Conservation (phyloP, 208 protist species). For the Acanthamoeba sp. region DNA sequence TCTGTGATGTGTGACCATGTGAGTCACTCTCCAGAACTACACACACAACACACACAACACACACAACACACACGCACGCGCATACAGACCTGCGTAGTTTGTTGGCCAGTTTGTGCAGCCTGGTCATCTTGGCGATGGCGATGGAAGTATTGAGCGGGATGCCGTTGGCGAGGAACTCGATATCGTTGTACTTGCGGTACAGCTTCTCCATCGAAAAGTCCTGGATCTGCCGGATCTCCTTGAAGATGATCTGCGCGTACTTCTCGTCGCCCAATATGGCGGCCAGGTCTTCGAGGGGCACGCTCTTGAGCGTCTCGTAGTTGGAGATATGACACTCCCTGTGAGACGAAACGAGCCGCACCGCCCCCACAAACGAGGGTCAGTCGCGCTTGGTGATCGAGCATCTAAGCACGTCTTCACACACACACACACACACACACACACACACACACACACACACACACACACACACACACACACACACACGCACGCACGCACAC, state of each 20-base stretch:
- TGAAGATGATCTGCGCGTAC: constrained; percentile 54
- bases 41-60: neutral
- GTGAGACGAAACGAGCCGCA: neutral
- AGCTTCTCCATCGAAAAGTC: constrained; percentile 51
- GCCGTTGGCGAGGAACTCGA: constrained; percentile 15
- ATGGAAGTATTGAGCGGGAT: neutral
- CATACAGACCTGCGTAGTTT: neutral
- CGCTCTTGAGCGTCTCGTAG: constrained; percentile 54
- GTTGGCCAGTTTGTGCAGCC: constrained; percentile 16
- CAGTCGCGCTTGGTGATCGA: too few species aligned
- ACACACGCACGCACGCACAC: neutral
- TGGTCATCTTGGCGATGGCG: constrained; percentile 41
- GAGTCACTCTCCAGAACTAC: neutral
- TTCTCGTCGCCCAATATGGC: constrained; percentile 24
- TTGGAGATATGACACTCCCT: constrained; percentile 50
- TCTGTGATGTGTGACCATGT: neutral
- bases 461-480: too few species aligned
- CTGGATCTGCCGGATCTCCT: constrained; percentile 26
- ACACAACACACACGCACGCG: neutral
- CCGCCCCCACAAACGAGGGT: too few species aligned
- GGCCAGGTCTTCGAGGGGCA: constrained; percentile 12
- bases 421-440: too few species aligned
- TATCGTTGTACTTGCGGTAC: constrained; percentile 50
- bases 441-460: neutral
- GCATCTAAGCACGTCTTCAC: too few species aligned